Conservation (phyloP, 352 stramenopile genomes). For the Aphanomyces cochlioides region DNA sequence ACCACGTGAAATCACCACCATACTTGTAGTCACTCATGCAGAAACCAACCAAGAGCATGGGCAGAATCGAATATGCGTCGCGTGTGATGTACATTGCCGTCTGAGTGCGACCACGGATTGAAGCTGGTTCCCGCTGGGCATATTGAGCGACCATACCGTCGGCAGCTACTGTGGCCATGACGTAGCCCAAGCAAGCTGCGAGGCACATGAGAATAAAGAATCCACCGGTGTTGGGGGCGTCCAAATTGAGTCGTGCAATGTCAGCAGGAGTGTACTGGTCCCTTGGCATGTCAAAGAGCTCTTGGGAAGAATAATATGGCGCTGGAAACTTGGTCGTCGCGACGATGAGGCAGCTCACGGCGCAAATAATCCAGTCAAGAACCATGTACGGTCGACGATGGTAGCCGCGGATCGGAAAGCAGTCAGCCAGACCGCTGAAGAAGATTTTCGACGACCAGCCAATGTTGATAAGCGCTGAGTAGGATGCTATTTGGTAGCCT, state of each 20-base stretch:
- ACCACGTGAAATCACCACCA: conserved; percentile 51
- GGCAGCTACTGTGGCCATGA: conserved; percentile 45
- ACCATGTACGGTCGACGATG: conserved; percentile 47
- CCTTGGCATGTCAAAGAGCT: conserved; percentile 37
- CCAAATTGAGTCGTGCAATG: conserved; percentile 36
- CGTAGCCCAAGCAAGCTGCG: conserved; percentile 42
- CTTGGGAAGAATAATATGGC: conserved; percentile 42
- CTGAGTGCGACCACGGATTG: conserved; percentile 42
- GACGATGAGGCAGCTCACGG: conserved; percentile 35
- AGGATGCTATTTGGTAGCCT: background rate
- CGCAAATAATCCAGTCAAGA: conserved; percentile 35
- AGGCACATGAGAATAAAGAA: conserved; percentile 53
- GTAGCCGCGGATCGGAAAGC: conserved; percentile 50
- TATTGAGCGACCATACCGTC: conserved; percentile 47
- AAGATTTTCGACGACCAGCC: conserved; percentile 61
- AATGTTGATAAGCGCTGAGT: background rate
- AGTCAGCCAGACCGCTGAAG: conserved; percentile 54
- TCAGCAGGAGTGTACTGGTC: conserved; percentile 33
- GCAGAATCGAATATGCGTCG: conserved; percentile 41
- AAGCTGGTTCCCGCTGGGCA: conserved; percentile 44
- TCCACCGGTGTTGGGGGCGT: conserved; percentile 36
- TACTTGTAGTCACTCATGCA: conserved; percentile 54
- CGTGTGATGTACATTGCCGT: conserved; percentile 46
- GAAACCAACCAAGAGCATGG: conserved; percentile 45
- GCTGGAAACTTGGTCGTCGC: conserved; percentile 48